Conservation (phyloP, 306 rosid genomes). For the Prunus padus region DNA sequence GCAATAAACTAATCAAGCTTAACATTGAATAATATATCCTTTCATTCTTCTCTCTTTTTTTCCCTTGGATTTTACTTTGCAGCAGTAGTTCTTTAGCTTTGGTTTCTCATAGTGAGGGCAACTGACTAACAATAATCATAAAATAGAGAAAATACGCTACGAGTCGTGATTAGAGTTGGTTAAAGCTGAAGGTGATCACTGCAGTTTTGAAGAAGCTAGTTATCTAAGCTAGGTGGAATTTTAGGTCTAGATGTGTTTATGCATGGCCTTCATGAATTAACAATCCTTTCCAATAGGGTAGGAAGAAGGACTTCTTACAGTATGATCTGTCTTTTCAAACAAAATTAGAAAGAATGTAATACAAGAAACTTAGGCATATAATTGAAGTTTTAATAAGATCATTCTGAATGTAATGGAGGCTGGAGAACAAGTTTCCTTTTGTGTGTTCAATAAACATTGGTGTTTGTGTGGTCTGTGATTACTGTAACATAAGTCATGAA, state of each 20-base stretch:
- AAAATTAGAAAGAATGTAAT: background rate
- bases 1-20: background rate
- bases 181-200: background rate
- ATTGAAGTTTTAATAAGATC: background rate
- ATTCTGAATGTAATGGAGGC: background rate
- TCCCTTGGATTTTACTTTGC: background rate
- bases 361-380: background rate
- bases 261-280: background rate
- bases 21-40: background rate
- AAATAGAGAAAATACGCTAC: background rate
- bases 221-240: background rate
- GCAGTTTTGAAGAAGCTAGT: background rate
- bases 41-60: background rate
- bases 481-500: background rate
- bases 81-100: background rate
- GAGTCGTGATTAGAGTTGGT: background rate
- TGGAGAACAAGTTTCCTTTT: background rate
- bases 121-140: background rate
- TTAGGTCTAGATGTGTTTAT: background rate
- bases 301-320: background rate
- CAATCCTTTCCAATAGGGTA: background rate
- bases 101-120: background rate
- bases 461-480: background rate
- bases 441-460: background rate
- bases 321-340: background rate